These are phyloP conservation scores for Lathyrus aphaca DNA, from an alignment of 306 rosid genomes.

Conservation along the genomic window DNA sequence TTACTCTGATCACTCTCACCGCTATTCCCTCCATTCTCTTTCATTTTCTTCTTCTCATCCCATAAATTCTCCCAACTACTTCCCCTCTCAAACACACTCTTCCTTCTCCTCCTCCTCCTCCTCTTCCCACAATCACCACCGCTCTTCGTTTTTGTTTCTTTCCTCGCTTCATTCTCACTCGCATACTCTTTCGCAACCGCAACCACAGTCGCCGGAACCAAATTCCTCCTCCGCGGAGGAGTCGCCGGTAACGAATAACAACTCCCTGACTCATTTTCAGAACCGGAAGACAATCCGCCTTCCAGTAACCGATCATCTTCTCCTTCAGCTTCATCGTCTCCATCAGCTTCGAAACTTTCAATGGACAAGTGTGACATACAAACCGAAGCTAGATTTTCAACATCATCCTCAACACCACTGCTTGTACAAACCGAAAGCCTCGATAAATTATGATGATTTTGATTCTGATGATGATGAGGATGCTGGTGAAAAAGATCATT, in stretches of 20 bases:
- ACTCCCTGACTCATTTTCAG: constrained; percentile 54
- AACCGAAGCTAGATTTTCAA: constrained; percentile 41
- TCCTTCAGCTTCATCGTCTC: constrained; percentile 53
- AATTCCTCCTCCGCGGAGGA: constrained; percentile 46
- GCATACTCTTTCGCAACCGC: constrained; percentile 51
- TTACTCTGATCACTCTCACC: constrained; percentile 52
- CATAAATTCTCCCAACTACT: constrained; percentile 17
- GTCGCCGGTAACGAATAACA: constrained; percentile 68
- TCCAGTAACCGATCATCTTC: constrained; percentile 33
- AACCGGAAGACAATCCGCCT: constrained; percentile 46
- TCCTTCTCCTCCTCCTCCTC: constrained; percentile 43
- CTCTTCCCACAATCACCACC: neutral
- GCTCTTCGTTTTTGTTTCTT: neutral
- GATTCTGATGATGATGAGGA: constrained; percentile 17
- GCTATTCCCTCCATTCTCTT: constrained; percentile 28
- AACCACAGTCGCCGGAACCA: neutral
- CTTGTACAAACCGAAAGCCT: constrained; percentile 68
- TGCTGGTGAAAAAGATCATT: constrained; percentile 38
- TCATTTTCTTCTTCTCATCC: constrained; percentile 31
- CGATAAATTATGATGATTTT: constrained; percentile 54
- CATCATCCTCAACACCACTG: constrained; percentile 45
- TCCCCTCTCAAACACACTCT: constrained; percentile 31
- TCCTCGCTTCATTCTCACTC: constrained; percentile 59
- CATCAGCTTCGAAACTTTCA: constrained; percentile 55
- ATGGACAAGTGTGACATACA: constrained; percentile 56